Base-by-base conservation (phyloP, 1,284 basidiomycete genomes). In the Coniferiporia sulphurascens region DNA sequence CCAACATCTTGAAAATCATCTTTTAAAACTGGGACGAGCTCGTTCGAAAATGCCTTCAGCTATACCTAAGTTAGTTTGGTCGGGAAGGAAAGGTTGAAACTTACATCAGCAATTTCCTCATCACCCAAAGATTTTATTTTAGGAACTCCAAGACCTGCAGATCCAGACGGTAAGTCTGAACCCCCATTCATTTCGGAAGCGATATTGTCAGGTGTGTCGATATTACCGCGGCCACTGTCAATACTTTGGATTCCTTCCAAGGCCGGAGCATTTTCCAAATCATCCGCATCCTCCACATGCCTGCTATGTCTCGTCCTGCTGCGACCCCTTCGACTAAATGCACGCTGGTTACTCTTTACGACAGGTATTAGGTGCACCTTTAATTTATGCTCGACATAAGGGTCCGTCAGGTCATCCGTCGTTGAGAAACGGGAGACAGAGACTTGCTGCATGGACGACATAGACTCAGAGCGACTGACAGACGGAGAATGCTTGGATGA, bases 41-140 rank as follows among this genome's bases (percentile, higher is more conserved):
- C 46, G 8, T 62, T 54, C 7, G 61, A 62, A 19, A 62, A n/a
- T 3, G 53, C 34, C 43, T 53, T 62, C 36, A 59, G 52, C 61
- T 62, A 27, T 50, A 32, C 22, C 27, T 35, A 55, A 48, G 15
- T 35, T 9, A 41, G 13, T n/a, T 34, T n/a, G 44, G 15, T 41
- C 19, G 22, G 6, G 22, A 56, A 32, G 19, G 19, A 48, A 22
- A 22, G 22, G n/a, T 3, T 3, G 15, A 17, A 22, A 55, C 58
- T 53, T 17, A 76, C 65, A 70, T 86, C 41, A 83, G 84, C 21
- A 68, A 86, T 63, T 72, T 80, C 62, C 64, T 86, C 45, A 61
- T 70, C 12, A 64, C 72, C 1, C 55, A 63, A 15, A 66, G 73
- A 62, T 12, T 52, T 49, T 5, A 62, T 49, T 13, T 52, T 21